Percentiles rank a stretch among this genome's conserved stretches.
Conservation (phyloP, 2,329 filamentous ascomycete genomes). For the Clonostachys solani region DNA sequence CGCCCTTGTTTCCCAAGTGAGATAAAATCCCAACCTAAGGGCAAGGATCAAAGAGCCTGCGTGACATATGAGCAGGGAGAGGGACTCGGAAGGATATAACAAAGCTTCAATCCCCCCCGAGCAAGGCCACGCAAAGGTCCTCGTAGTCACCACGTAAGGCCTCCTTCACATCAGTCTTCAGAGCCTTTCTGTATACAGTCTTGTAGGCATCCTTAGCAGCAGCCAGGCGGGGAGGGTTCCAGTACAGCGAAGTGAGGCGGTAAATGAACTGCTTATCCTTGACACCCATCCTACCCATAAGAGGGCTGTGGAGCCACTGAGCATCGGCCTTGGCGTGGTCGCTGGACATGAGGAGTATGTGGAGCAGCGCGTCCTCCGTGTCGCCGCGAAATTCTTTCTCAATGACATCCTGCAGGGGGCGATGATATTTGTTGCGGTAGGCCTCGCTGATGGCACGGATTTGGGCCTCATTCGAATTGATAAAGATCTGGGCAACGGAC, state of each 20-base stretch:
- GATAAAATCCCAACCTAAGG: too few species aligned
- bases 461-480: constrained; percentile 21
- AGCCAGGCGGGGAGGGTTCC: constrained; percentile 18
- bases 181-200: constrained; percentile 4
- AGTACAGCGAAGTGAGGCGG: constrained; percentile 20
- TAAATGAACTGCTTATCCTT: constrained; percentile 24
- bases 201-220: constrained; percentile 15
- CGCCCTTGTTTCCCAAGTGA: too few species aligned
- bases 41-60: too few species aligned
- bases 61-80: too few species aligned
- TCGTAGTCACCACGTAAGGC: constrained; percentile 19
- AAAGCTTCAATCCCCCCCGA: constrained; percentile 17
- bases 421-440: constrained; percentile 24
- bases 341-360: constrained; percentile 16
- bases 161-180: constrained; percentile 16
- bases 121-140: constrained; percentile 17
- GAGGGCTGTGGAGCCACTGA: constrained; percentile 11
- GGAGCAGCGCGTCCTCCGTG: constrained; percentile 23
- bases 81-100: too few species aligned
- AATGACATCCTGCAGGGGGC: constrained; percentile 22
- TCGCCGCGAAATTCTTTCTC: constrained; percentile 26
- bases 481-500: constrained; percentile 22
- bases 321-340: constrained; percentile 17
- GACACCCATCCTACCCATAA: constrained; percentile 15
- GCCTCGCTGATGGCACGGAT: constrained; percentile 18